Evolutionary conservation across 192 early-diverging fungal genomes (phyloP), one percentile per base, ranked within the genome.

Genomic region (Coemansia sp.): DNA sequence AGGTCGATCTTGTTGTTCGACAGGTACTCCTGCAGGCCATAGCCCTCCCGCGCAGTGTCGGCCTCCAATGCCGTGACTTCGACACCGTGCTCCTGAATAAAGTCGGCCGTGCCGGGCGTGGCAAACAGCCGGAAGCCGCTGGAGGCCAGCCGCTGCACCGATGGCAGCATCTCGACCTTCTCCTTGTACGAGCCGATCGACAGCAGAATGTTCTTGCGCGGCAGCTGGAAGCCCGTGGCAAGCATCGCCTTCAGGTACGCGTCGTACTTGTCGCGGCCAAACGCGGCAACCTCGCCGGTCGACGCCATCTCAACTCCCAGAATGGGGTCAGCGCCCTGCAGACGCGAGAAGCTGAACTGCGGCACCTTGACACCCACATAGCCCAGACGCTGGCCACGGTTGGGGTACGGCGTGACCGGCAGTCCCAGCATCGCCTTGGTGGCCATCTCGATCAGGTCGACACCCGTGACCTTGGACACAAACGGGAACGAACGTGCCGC

Each of bases 231-330:
- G 3, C 92, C 92, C 21, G 95, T 99, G 35, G 97, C 89, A 28
- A 97, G 67, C 62, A 97, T 72, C 1, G 94, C 92, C 87, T 97
- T 97, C 56, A 97, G 81, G 76, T 99, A 99, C 19, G 97, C 97
- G 55, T 96, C 92, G 81, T 98, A 97, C 85, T 98, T 98, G 81
- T 95, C 91, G 53, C 86, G 86, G 25, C 97, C 95, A 67, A 99
- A 98, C 67, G 93, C 97, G 5, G 97, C 97, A 24, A 99, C 97
- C 83, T 98, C 97, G 68, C 97, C 97, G 2, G 97, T 99, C 6
- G 95, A 98, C 23, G 97, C 97, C 95, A 98, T 99, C 83, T 98
- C 97, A 4, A 99, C 95, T 66, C 97, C 97, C 46, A 99, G 81
- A 64, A 99, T 87, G 42, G 97, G 97, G 78, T 99, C 97, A 44